These are phyloP conservation scores for Immersiella caudata DNA, from an alignment of 495 filamentous ascomycete genomes.

Conservation along the genomic window DNA sequence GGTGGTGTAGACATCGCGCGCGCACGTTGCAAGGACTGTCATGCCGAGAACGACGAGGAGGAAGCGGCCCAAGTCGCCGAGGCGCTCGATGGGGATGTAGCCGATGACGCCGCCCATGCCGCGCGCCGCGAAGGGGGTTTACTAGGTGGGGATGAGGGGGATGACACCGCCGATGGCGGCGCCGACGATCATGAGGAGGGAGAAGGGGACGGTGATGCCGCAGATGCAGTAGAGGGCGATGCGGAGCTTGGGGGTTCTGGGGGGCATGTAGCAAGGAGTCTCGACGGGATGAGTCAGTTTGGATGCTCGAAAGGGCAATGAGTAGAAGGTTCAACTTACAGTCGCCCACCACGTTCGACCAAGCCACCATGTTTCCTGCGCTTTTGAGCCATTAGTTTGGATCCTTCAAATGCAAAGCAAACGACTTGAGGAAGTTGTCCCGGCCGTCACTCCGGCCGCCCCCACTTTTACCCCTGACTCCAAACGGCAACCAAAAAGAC, in stretches of 20 bases:
- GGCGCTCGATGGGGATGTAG: constrained; percentile 46
- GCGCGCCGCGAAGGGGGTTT: constrained; percentile 42
- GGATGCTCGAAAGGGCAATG: not conserved
- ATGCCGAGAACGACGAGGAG: constrained; percentile 52
- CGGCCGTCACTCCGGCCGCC: too few relatives aligned
- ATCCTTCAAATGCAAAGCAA: too few relatives aligned
- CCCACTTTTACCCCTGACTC: too few relatives aligned
- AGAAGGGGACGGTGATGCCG: constrained; percentile 48
- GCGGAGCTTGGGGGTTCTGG: not conserved
- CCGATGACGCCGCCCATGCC: constrained; percentile 53
- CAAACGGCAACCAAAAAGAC: too few relatives aligned
- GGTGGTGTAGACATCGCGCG: constrained; percentile 46
- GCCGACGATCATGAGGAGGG: constrained; percentile 53
- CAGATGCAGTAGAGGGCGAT: constrained; percentile 43
- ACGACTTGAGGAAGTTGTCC: too few relatives aligned
- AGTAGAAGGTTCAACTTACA: too few relatives aligned
- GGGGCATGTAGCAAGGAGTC: constrained; percentile 2
- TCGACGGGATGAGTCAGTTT: too few relatives aligned
- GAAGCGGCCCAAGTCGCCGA: constrained; percentile 57
- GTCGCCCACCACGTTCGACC: too few relatives aligned
- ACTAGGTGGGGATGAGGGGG: constrained; percentile 41
- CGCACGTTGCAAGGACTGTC: constrained; percentile 50
- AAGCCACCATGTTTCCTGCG: too few relatives aligned
- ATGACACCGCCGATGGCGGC: constrained; percentile 54
- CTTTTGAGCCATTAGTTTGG: too few relatives aligned